Evolutionary conservation across 352 stramenopile species (phyloP).

Genomic region (Globisporangium nagaii): DNA sequence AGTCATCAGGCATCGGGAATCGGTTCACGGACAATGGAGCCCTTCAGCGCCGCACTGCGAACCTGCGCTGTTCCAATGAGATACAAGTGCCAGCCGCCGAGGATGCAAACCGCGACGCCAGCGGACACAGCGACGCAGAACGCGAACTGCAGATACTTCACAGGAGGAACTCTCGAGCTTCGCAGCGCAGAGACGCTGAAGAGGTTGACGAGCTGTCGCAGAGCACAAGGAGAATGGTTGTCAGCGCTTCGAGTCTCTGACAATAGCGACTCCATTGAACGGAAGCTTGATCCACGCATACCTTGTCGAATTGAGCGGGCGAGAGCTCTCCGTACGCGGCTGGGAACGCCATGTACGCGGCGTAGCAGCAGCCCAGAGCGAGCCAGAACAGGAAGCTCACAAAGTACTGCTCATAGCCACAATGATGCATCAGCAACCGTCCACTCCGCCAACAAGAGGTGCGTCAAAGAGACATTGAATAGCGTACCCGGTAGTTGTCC

Average conservation of each 20-base stretch:
- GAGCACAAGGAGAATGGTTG: no score
- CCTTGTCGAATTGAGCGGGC: slow-evolving; percentile 49
- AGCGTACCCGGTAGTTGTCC: slow-evolving; percentile 90
- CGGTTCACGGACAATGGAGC: no score
- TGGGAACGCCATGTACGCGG: slow-evolving; percentile 45
- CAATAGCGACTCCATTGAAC: no score
- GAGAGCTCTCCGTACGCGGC: slow-evolving; percentile 52
- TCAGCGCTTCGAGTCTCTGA: no score
- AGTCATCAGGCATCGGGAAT: no score
- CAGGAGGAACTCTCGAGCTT: slow-evolving; percentile 12
- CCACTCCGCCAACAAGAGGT: background rate
- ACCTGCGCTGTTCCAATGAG: slow-evolving; percentile 78
- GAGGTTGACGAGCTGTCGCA: slow-evolving; percentile 25
- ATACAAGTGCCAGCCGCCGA: slow-evolving; percentile 64
- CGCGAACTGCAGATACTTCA: slow-evolving; percentile 49
- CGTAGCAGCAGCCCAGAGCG: slow-evolving; percentile 47
- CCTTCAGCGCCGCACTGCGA: background rate
- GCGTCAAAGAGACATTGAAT: background rate
- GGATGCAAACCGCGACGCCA: slow-evolving; percentile 55
- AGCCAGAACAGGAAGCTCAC: slow-evolving; percentile 74
- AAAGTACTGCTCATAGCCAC: slow-evolving; percentile 57
- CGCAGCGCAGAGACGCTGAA: slow-evolving; percentile 15
- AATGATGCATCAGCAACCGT: background rate
- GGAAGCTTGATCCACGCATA: slow-evolving; percentile 15
- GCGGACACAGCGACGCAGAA: slow-evolving; percentile 64